These are phyloP conservation scores for Alternaria arborescens DNA, from an alignment of 2,329 filamentous ascomycete species.

Conservation along the genomic window DNA sequence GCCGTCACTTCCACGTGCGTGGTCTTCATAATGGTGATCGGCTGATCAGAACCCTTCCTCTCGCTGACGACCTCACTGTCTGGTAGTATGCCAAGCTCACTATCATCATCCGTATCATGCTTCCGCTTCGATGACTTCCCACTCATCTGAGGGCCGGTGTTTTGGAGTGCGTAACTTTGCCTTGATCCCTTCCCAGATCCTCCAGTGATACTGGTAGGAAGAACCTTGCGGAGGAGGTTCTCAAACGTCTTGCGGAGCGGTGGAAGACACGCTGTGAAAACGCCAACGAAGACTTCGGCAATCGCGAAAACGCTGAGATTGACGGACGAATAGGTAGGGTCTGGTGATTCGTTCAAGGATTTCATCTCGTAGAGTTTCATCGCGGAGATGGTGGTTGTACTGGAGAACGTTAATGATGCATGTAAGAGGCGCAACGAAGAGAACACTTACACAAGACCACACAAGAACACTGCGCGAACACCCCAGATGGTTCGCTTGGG, in stretches of 20 bases:
- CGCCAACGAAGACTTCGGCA: conserved; percentile 38
- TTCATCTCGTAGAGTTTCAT: conserved; percentile 40
- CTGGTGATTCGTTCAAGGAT: conserved; percentile 25
- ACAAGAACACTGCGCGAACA: conserved; percentile 37
- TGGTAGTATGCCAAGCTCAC: conserved; percentile 29
- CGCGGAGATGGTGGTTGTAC: conserved; percentile 38
- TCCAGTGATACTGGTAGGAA: conserved; percentile 30
- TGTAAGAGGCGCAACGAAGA: fast-evolving
- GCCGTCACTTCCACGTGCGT: conserved; percentile 26
- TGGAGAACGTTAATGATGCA: conserved; percentile 10
- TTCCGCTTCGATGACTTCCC: conserved; percentile 12
- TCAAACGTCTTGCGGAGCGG: conserved; percentile 41
- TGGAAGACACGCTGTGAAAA: conserved; percentile 38
- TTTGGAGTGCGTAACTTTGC: conserved; percentile 30
- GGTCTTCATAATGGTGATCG: conserved; percentile 19
- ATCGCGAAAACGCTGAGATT: conserved; percentile 37
- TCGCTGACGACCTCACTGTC: not conserved
- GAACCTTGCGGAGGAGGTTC: conserved; percentile 23
- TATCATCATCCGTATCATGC: conserved; percentile 25
- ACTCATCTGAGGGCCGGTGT: conserved; percentile 15
- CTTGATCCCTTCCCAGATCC: conserved; percentile 18
- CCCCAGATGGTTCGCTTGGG: conserved; percentile 38
- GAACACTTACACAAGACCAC: conserved; percentile 34
- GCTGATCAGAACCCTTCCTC: conserved; percentile 8
- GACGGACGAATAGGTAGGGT: conserved; percentile 33